Evolutionary conservation across 2,329 filamentous ascomycete genomes (phyloP), one percentile per base, ranked within the genome.

Genomic region (Xylariales sp.): DNA sequence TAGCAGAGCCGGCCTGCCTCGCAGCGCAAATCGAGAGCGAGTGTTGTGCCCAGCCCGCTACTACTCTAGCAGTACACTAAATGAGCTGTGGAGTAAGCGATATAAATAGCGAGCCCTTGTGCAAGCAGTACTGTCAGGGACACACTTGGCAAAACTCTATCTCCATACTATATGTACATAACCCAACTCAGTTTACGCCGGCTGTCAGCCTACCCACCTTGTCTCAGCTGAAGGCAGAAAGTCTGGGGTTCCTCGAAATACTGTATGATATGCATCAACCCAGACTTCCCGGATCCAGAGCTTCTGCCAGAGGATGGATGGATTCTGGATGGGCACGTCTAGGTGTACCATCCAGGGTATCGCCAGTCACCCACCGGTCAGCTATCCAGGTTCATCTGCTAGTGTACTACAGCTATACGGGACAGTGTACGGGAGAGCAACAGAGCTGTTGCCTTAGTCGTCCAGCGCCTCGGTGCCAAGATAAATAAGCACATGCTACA

Each of bases 91-190:
- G 34, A 50, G 53, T 53, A 46, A 58, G 54, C 39, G 62, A 64
- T 58, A 64, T 53, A 64, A 64, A 64, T 64, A 64, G 62, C 46
- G 18, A 28, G 54, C 28, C 28, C 36, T 36, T 58, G 46, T 53
- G n/a, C 23, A 23, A 2, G 23, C 23, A 23, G 23, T 23, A 23
- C 23, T 23, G 23, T 23, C 18, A 53, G 46, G 43, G 10, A 56
- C 39, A 18, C 43, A 48, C 12, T 14, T n/a, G 52, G 28, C 39
- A 56, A 8, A 9, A 34, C 53, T 64, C 54, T 46, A 52, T 53
- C 53, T 64, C 54, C 54, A 52, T 53, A 53, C 10, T 41, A n/a
- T n/a, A n/a, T n/a, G n/a, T n/a, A 41, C 46, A 23, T 12, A 28
- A 10, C 46, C 46, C 10, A 49, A 30, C 18, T 49, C 23, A 50